Base-by-base conservation (phyloP, 768 basidiomycete genomes). In the Rhizopogon vulgaris region DNA sequence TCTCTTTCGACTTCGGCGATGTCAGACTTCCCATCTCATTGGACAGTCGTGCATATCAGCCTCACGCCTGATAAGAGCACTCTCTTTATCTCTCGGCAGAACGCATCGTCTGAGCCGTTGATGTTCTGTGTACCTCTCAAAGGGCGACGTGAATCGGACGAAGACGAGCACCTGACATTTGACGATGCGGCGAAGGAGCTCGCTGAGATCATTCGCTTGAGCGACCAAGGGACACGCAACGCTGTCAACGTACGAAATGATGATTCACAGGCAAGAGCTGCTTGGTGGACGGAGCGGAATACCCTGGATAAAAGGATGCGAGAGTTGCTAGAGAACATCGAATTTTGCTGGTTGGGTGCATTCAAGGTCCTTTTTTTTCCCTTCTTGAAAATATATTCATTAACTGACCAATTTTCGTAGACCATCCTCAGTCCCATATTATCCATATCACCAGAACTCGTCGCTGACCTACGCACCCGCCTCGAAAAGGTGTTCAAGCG, bases 281-380 rank as follows among this genome's bases (percentile, higher is more conserved):
- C 73, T 1, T 98, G 96, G 96, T 99, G 96, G 96, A 83, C 80
- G 34, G 78, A 84, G 48, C 76, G 96, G 3, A 70, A 73, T 22
- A 78, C 76, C 18, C 75, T 98, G n/a, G 94, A 98, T 61, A 73
- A 72, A 42, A 78, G 92, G 22, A 64, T 99, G 61, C 74, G 80
- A 52, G 80, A 82, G 28, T 68, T 99, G 6, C 65, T 96, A 32
- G 81, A 82, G 56, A 91, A 85, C 56, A 84, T 99, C 40, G 96
- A 98, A 65, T 94, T 90, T 59, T 93, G 89, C 62, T 98, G 96
- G 96, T 75, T 99, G 3, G 95, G 96, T 1, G 93, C 87, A 18
- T 97, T 96, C 80, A 98, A 97, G 83, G 94, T 94, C 46, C 32
- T 75, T 60, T 18, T 51, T 8, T 52, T 14, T 32, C 32, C 28